Evolutionary conservation across 2,329 filamentous ascomycete species (phyloP).

Genomic region (Exophiala alcalophila): DNA sequence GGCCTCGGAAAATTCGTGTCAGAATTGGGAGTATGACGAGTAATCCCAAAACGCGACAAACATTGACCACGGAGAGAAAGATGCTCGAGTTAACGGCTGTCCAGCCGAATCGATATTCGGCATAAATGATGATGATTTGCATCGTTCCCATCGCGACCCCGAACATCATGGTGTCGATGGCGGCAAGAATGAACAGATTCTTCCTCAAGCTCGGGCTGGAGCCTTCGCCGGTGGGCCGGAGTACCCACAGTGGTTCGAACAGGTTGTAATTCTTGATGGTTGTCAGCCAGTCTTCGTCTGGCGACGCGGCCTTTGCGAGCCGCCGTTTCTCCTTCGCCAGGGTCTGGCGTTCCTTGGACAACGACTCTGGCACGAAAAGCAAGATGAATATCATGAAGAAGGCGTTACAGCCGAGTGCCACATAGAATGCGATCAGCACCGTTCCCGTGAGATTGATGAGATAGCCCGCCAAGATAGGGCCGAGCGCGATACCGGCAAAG

Average conservation of each 20-base stretch:
- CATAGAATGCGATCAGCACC: conserved; percentile 79
- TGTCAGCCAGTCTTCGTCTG: conserved; percentile 36
- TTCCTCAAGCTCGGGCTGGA: conserved; percentile 62
- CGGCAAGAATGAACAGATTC: conserved; percentile 78
- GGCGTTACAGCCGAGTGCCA: conserved; percentile 68
- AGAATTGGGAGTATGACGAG: conserved; percentile 71
- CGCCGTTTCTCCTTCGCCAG: conserved; percentile 67
- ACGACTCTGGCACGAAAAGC: conserved; percentile 76
- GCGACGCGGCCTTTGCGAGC: conserved; percentile 38
- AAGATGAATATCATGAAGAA: conserved; percentile 70
- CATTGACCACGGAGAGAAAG: conserved; percentile 78
- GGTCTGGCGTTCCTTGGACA: conserved; percentile 69
- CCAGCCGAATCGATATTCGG: conserved; percentile 78
- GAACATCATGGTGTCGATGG: conserved; percentile 78
- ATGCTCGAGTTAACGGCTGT: conserved; percentile 72
- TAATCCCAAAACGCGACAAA: conserved; percentile 71
- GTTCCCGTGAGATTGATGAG: conserved; percentile 73
- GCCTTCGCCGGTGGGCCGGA: conserved; percentile 68
- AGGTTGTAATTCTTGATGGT: conserved; percentile 60
- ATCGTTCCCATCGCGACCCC: conserved; percentile 77
- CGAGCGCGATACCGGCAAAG: conserved; percentile 83
- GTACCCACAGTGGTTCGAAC: conserved; percentile 71
- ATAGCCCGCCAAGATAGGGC: conserved; percentile 76
- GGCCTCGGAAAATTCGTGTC: conserved; percentile 68
- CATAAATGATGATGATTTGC: conserved; percentile 80